Base-by-base conservation (phyloP, 768 basidiomycete genomes). In the Phaffia tasmanica region DNA sequence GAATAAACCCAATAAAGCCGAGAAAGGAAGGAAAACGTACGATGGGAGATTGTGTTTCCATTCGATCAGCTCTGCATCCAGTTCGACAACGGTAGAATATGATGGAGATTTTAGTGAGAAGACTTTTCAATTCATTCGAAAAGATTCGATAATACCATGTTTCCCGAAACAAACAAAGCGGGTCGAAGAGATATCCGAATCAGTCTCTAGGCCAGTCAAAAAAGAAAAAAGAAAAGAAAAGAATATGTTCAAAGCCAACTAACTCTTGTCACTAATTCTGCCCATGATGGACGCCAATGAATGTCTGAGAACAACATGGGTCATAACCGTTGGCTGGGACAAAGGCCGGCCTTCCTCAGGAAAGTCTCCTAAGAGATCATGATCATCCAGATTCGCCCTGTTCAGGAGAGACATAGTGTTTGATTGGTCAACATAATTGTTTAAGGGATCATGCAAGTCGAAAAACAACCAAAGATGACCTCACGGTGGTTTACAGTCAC, bases 31-130 rank as follows among this genome's bases (percentile, higher is more conserved):
- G 68, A 74, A 75, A 1, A 19, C 27, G 27, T 19, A 5, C 8
- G 71, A 65, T 0, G 73, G 72, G 2, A 76, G 63, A 19, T 69
- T 64, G 48, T 73, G 73, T 49, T 70, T 66, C 76, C 74, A 77
- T 18, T 70, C 73, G 21, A 77, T 65, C 16, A 77, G 67, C 59
- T 77, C 77, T 57, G 74, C 70, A 53, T 77, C 77, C n/a, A 77
- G 70, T 58, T 75, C 75, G 11, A 77, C 66, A 1, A 77, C 77
- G 23, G 73, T 75, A n/a, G 72, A 65, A 60, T 77, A 77, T 59
- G 75, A 74, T 6, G 77, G 77, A 11, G 75, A 67, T 55, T 74
- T 73, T 57, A 77, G 76, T 1, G 77, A 73, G 67, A 77, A 77
- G 25, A 75, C 70, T 69, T 35, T 21, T 29, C 11, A 49, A 32